Base-by-base conservation (phyloP, 805 yeast genomes). In the Starmerella floris region DNA sequence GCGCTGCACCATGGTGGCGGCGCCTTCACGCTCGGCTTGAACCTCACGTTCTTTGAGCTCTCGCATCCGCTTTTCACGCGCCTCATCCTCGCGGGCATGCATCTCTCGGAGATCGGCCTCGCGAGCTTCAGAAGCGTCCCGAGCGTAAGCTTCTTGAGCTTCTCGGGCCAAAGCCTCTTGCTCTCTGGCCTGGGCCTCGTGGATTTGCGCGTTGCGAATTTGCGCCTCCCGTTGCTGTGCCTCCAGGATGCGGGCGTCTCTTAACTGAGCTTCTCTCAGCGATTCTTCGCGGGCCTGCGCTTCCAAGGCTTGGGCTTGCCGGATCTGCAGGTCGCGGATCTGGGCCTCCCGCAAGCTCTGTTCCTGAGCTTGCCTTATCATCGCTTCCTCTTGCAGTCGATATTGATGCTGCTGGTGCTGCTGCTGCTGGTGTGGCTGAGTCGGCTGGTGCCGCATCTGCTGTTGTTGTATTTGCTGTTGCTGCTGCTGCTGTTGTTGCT, bases 1-100 rank as follows among this genome's bases (percentile, higher is more conserved):
- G 19, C 48, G 46, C 34, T 46, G 46, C 15, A 50, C 50, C 43
- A 48, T 40, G 10, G 53, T 50, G 10, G 53, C 53, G 3, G 51
- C 53, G 23, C 51, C 51, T 5, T 41, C 49, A 16, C 38, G 39
- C 11, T 19, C 25, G n/a, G 23, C 23, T n/a, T 30, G 39, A 16
- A 9, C 23, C 19, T 38, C 30, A 13, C 21, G 30, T 31, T 9
- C 11, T 13, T 31, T 8, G 19, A 31, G 10, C 35, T 31, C 21
- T 8, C 27, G 27, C 8, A 25, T 8, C 11, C 11, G 11, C 8
- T 8, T 11, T 25, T 25, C 27, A 25, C 11, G 8, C 11, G 11
- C 11, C 11, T 25, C 27, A 11, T 8, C 27, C 27, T 25, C 27
- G 8, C 27, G 27, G 27, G 11, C 11, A 9, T 25, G 27, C 11